These are phyloP conservation scores for Eremothecium sinecaudum DNA, from an alignment of 1,139 yeast genomes.

Conservation along the genomic window DNA sequence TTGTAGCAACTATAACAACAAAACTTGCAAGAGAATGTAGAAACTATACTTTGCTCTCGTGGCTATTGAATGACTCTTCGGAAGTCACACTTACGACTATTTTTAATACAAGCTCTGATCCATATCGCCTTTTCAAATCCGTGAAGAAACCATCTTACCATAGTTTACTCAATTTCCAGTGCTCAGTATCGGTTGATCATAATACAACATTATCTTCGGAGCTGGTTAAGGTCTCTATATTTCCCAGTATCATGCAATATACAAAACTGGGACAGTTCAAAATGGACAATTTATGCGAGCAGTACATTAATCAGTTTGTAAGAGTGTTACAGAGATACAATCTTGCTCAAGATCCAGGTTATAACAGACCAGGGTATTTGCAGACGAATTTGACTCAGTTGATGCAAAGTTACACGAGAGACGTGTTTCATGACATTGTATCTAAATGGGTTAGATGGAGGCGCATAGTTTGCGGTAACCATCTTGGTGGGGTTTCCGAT, in stretches of 20 bases:
- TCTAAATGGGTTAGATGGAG: constrained; percentile 10
- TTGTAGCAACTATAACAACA: constrained; percentile 7
- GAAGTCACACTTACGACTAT: constrained; percentile 4
- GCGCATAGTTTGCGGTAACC: background rate
- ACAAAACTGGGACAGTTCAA: constrained; percentile 10
- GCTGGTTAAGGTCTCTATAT: constrained; percentile 7
- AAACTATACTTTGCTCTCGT: constrained; percentile 9
- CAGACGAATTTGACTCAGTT: constrained; percentile 9
- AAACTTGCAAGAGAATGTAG: constrained; percentile 5
- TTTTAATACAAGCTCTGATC: constrained; percentile 6
- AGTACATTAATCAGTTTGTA: constrained; percentile 10
- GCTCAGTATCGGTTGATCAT: background rate
- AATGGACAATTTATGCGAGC: constrained; percentile 8
- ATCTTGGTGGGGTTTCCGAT: too few relatives aligned
- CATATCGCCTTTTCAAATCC: constrained; percentile 9
- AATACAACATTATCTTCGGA: constrained; percentile 2
- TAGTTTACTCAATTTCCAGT: background rate
- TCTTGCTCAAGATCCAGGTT: constrained; percentile 4
- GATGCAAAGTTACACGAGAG: constrained; percentile 10
- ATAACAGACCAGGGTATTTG: constrained; percentile 7
- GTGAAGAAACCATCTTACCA: background rate
- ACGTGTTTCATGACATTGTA: constrained; percentile 9
- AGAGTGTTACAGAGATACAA: constrained; percentile 8
- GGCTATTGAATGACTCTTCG: constrained; percentile 9
- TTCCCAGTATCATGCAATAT: constrained; percentile 9